These are phyloP conservation scores for Marsdenia floribunda DNA, from an alignment of 257 asterid species.

Conservation along the genomic window DNA sequence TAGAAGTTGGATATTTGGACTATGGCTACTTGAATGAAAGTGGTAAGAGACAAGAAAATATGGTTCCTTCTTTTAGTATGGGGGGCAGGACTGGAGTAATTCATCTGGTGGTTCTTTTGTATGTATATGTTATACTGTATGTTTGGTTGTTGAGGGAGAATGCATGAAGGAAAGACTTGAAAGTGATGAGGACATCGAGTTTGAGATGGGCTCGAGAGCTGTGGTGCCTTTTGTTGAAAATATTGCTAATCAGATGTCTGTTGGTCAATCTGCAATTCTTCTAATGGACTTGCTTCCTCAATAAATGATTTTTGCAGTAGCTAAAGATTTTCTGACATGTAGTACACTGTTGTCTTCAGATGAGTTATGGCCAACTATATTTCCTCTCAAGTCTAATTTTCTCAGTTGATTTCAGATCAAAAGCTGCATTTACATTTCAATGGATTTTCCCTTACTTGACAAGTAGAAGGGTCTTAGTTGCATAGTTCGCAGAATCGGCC, in stretches of 20 bases:
- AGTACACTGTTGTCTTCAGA: conserved; percentile 51
- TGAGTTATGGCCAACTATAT: conserved; percentile 24
- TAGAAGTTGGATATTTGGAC: conserved; percentile 12
- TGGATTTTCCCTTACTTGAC: neutral
- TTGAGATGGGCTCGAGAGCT: conserved; percentile 81
- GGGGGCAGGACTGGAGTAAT: conserved; percentile 47
- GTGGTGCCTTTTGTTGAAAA: conserved; percentile 63
- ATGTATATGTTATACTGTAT: conserved; percentile 53
- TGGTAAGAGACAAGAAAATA: conserved; percentile 21
- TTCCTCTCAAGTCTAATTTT: conserved; percentile 8
- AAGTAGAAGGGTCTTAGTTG: neutral
- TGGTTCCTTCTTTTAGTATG: conserved; percentile 24
- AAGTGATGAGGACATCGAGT: conserved; percentile 81
- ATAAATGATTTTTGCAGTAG: conserved; percentile 68
- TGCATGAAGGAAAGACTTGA: conserved; percentile 58
- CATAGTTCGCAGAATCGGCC: too few species aligned
- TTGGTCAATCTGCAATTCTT: conserved; percentile 71
- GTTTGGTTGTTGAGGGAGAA: conserved; percentile 45
- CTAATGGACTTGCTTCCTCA: conserved; percentile 52
- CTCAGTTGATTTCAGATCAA: neutral
- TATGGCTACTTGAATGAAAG: conserved; percentile 17
- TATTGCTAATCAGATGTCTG: conserved; percentile 59
- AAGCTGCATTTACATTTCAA: neutral
- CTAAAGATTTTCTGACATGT: conserved; percentile 42
- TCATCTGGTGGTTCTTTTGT: conserved; percentile 64